Conservation (phyloP, 2,329 filamentous ascomycete genomes). For the Botrytis squamosa region DNA sequence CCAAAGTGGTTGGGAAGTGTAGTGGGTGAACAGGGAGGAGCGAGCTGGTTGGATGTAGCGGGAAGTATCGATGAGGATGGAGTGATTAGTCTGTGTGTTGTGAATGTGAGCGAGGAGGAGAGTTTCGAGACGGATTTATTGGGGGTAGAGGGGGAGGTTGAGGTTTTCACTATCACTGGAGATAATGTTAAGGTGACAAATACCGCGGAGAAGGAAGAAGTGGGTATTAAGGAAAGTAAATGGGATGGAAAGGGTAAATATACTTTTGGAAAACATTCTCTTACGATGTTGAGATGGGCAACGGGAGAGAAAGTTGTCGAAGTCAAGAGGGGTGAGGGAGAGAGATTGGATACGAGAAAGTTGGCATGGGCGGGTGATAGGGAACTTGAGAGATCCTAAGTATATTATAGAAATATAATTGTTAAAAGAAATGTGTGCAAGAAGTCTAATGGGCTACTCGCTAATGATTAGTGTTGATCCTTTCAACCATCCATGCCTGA, state of each 20-base stretch:
- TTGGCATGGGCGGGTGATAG: conserved; percentile 32
- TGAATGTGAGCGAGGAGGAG: conserved; percentile 65
- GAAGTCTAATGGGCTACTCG: no score
- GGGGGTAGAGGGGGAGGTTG: conserved; percentile 54
- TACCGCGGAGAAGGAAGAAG: conserved; percentile 60
- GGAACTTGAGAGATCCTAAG: conserved; percentile 10
- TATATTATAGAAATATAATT: neutral
- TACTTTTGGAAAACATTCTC: conserved; percentile 66
- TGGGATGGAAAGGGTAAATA: conserved; percentile 65
- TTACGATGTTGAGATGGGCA: conserved; percentile 62
- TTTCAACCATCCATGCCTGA: neutral
- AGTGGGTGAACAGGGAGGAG: conserved; percentile 53
- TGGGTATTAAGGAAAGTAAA: conserved; percentile 56
- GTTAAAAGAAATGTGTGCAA: neutral
- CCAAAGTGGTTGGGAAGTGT: conserved; percentile 64
- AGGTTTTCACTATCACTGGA: conserved; percentile 64
- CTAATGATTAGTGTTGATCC: neutral
- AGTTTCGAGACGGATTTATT: conserved; percentile 59
- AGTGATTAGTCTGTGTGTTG: conserved; percentile 64
- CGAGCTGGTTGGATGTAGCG: conserved; percentile 69
- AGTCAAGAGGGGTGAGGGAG: conserved; percentile 29
- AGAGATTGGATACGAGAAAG: conserved; percentile 34
- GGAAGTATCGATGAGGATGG: conserved; percentile 59
- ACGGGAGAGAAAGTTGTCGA: conserved; percentile 35
- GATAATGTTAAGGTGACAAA: conserved; percentile 58